A percentile compares a stretch with the other conserved stretches of the same genome.
phyloP scores from a whole-genome alignment of 2,329 filamentous ascomycete species.

The Acephala macrosclerotiorum region DNA sequence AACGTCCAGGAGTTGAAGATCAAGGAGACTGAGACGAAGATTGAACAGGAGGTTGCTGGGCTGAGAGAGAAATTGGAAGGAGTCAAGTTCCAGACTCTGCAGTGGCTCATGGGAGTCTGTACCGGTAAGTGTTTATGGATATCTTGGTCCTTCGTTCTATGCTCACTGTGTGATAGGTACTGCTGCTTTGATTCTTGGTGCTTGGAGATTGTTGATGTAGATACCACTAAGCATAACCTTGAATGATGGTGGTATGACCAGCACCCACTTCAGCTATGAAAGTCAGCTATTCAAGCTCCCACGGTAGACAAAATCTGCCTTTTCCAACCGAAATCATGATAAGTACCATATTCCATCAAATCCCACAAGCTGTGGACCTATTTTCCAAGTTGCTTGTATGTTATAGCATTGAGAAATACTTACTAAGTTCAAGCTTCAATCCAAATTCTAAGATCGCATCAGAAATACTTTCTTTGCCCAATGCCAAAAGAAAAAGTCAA shows the following conservation, averaged over 20 bases:
- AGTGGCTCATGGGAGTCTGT: slow-evolving; percentile 94
- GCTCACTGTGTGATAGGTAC: slow-evolving; percentile 49
- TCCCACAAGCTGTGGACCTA: too few relatives aligned
- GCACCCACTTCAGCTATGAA: neutral
- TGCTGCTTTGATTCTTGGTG: slow-evolving; percentile 71
- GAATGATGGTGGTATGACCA: too few relatives aligned
- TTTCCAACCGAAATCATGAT: neutral
- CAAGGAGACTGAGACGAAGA: slow-evolving; percentile 98
- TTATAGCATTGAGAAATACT: too few relatives aligned
- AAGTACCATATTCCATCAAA: neutral
- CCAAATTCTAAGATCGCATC: too few relatives aligned
- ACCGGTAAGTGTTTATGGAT: slow-evolving; percentile 52
- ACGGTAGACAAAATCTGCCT: too few relatives aligned
- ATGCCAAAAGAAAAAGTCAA: too few relatives aligned
- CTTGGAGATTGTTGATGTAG: slow-evolving; percentile 74
- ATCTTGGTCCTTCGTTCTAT: neutral
- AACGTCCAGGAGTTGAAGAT: slow-evolving; percentile 97
- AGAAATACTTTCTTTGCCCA: too few relatives aligned
- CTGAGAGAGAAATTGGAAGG: slow-evolving; percentile 91
- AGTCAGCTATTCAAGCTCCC: too few relatives aligned
- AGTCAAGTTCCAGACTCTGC: slow-evolving; percentile 96
- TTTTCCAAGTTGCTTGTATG: too few relatives aligned
- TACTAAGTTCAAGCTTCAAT: too few relatives aligned
- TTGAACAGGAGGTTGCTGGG: slow-evolving; percentile 95
- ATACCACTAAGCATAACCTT: slow-evolving; percentile 9